A percentile compares a stretch with the other conserved stretches of the same genome.
Evolutionary conservation across 2,329 filamentous ascomycete genomes (phyloP).

Genomic region (Aspergillus sp.): DNA sequence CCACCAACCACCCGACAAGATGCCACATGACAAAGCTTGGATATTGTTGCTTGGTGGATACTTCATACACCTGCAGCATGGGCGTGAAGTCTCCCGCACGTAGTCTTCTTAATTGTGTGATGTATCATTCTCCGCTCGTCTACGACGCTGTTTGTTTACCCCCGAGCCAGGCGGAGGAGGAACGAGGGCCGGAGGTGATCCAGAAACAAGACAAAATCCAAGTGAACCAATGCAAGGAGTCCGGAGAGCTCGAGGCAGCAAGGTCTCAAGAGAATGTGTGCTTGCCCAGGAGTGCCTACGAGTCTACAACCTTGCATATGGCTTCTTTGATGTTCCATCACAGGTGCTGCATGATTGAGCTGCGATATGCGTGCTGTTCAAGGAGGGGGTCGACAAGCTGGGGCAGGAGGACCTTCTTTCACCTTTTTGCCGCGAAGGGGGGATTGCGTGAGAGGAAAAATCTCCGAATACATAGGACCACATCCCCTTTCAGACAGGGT

Average conservation of each 20-base stretch:
- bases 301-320: background rate
- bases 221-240: conserved; percentile 24
- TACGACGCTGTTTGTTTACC: background rate
- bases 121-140: conserved; percentile 1
- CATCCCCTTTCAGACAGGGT: background rate
- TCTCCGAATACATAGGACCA: conserved; percentile 7
- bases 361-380: no score
- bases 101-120: conserved; percentile 1
- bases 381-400: no score
- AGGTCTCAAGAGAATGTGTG: conserved; percentile 2
- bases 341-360: conserved; percentile 5
- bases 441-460: conserved; percentile 8
- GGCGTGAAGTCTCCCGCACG: background rate
- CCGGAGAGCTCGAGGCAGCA: conserved; percentile 4
- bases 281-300: background rate
- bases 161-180: background rate
- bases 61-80: conserved; percentile 1
- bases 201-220: no score
- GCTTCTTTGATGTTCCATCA: background rate
- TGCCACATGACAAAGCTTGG: no score
- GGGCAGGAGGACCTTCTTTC: no score
- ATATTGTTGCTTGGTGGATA: no score
- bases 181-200: background rate
- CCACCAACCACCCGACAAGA: background rate
- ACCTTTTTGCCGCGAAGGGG: no score